These are phyloP conservation scores for Trypanosoma mega DNA, from an alignment of 208 protist species.

Conservation along the genomic window DNA sequence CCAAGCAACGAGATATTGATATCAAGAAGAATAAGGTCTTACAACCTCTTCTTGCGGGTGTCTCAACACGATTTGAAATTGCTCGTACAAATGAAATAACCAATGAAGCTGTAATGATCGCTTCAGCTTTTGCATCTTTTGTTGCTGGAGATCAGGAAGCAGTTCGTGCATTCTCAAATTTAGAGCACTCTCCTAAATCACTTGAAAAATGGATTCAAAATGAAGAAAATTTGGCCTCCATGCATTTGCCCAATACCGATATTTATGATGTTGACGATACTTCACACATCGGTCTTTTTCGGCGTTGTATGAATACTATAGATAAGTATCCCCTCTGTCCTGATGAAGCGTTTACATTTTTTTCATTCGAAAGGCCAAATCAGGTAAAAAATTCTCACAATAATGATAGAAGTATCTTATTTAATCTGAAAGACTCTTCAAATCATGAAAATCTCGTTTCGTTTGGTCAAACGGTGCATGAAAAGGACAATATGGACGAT, in stretches of 20 bases:
- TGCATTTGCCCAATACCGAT: background rate
- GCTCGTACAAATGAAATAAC: constrained; percentile 16
- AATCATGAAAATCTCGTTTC: constrained; percentile 20
- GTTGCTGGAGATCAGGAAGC: constrained; percentile 19
- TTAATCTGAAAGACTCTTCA: constrained; percentile 3
- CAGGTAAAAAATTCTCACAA: background rate
- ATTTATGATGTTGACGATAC: constrained; percentile 9
- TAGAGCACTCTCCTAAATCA: constrained; percentile 15
- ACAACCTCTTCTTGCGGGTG: constrained; percentile 40
- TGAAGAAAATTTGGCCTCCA: constrained; percentile 5
- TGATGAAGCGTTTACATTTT: constrained; percentile 30
- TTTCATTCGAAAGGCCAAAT: background rate
- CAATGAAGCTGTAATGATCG: constrained; percentile 29
- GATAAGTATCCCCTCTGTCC: constrained; percentile 33
- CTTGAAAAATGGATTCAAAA: constrained; percentile 28
- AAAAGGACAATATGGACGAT: constrained; percentile 42
- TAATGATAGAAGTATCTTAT: background rate
- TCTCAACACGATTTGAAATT: constrained; percentile 39
- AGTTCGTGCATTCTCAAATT: constrained; percentile 20
- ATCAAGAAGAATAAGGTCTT: constrained; percentile 22
- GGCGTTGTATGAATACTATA: constrained; percentile 3
- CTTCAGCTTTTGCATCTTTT: constrained; percentile 32
- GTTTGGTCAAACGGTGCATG: constrained; percentile 42
- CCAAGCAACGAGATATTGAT: constrained; percentile 16
- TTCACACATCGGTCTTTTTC: constrained; percentile 10